phyloP scores from a whole-genome alignment of 2,329 filamentous ascomycete species.

The Calonectria ilicicola region DNA sequence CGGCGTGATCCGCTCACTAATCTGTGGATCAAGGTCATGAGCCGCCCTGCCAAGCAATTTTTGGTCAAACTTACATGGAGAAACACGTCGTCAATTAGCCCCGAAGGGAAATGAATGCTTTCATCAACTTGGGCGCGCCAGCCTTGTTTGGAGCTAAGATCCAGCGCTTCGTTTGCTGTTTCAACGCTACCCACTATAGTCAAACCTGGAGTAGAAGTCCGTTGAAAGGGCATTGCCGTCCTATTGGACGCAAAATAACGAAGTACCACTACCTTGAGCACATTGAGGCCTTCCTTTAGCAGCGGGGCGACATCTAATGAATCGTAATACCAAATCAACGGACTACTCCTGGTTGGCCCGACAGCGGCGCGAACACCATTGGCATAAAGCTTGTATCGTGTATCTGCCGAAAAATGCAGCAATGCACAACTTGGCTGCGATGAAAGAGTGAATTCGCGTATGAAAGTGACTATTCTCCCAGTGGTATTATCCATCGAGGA shows the following conservation, averaged over 20 bases:
- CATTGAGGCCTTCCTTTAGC: conserved; percentile 28
- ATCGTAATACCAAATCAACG: conserved; percentile 41
- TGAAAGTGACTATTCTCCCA: conserved; percentile 32
- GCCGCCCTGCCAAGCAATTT: too few species aligned
- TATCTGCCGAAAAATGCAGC: conserved; percentile 41
- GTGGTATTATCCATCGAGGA: conserved; percentile 27
- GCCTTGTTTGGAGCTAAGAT: conserved; percentile 12
- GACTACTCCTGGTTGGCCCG: conserved; percentile 40
- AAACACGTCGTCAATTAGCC: conserved; percentile 22
- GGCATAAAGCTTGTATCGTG: conserved; percentile 40
- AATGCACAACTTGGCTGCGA: background rate
- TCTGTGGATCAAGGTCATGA: conserved; percentile 3
- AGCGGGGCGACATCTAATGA: conserved; percentile 36
- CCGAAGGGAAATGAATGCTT: conserved; percentile 18
- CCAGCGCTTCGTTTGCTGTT: background rate
- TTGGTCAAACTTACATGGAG: conserved; percentile 15
- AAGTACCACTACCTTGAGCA: conserved; percentile 25
- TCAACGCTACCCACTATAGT: conserved; percentile 12
- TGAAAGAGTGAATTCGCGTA: conserved; percentile 12
- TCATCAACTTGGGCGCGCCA: conserved; percentile 23
- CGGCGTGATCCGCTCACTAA: conserved; percentile 21
- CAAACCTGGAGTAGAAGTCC: conserved; percentile 23
- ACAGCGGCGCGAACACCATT: conserved; percentile 33
- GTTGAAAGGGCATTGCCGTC: conserved; percentile 28
- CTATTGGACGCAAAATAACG: conserved; percentile 27